phyloP scores from a whole-genome alignment of 371 early-diverging fungal species.

The Amoeboaphelidium occidentale region DNA sequence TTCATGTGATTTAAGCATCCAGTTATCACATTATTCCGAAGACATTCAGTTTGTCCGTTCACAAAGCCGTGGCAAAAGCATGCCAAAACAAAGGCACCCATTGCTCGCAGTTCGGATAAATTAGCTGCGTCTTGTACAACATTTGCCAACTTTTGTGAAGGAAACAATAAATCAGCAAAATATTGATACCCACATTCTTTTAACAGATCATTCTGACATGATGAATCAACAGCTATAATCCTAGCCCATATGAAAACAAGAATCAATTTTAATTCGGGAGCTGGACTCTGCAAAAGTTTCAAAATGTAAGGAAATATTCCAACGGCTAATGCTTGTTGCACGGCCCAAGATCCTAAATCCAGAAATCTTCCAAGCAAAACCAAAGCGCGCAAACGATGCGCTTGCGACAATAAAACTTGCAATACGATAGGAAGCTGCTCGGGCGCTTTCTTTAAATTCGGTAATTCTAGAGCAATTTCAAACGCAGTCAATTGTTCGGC shows the following conservation, averaged over 20 bases:
- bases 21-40: constrained; percentile 35
- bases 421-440: constrained; percentile 85
- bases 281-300: constrained; percentile 80
- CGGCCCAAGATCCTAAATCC: constrained; percentile 85
- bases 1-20: constrained; percentile 38
- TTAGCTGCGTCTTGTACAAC: constrained; percentile 20
- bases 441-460: constrained; percentile 31
- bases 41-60: constrained; percentile 57
- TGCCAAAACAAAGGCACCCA: constrained; percentile 74
- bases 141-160: constrained; percentile 28
- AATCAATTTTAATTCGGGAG: constrained; percentile 71
- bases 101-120: constrained; percentile 64
- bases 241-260: constrained; percentile 91
- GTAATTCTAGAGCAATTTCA: neutral
- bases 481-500: constrained; percentile 86
- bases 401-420: constrained; percentile 81
- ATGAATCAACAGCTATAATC: constrained; percentile 68
- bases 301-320: constrained; percentile 91
- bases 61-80: constrained; percentile 60
- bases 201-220: constrained; percentile 65
- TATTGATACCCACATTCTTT: constrained; percentile 79
- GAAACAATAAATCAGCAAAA: constrained; percentile 62
- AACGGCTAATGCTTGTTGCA: constrained; percentile 69
- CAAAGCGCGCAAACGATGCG: constrained; percentile 72
- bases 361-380: constrained; percentile 69